phyloP scores from a whole-genome alignment of 2,329 filamentous ascomycete genomes.

The Elsinoe batatas region DNA sequence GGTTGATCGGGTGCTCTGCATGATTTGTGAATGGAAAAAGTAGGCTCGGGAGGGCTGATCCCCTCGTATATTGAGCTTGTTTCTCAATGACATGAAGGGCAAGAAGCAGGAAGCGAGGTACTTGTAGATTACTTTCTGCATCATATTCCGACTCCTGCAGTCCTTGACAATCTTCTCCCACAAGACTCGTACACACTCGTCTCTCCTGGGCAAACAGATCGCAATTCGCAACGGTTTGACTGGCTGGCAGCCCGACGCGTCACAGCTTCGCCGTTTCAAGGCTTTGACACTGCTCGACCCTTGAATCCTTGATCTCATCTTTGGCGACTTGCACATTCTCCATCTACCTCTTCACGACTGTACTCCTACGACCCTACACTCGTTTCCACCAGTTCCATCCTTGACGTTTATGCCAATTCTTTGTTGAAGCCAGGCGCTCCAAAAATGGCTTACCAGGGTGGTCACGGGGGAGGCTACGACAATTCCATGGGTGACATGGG shows the following conservation, averaged over 20 bases:
- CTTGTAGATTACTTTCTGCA: background rate
- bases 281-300: background rate
- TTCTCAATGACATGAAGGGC: background rate
- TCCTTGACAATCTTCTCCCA: background rate
- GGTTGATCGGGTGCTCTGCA: too few relatives aligned
- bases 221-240: constrained; percentile 5
- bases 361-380: background rate
- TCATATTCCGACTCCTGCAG: background rate
- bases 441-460: constrained; percentile 13
- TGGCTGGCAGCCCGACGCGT: constrained; percentile 9
- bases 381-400: constrained; percentile 1
- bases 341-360: background rate
- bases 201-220: background rate
- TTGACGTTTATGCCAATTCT: constrained; percentile 1
- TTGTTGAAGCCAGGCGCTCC: constrained; percentile 8
- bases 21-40: too few relatives aligned
- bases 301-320: background rate
- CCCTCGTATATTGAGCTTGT: background rate
- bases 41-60: constrained; percentile 3
- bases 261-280: constrained; percentile 7
- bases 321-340: background rate
- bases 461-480: constrained; percentile 14
- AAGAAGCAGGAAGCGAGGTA: background rate
- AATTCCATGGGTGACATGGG: constrained; percentile 10
- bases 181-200: too few relatives aligned